These are phyloP conservation scores for Elsinoe arachidis DNA, from an alignment of 2,329 filamentous ascomycete species.

Conservation along the genomic window DNA sequence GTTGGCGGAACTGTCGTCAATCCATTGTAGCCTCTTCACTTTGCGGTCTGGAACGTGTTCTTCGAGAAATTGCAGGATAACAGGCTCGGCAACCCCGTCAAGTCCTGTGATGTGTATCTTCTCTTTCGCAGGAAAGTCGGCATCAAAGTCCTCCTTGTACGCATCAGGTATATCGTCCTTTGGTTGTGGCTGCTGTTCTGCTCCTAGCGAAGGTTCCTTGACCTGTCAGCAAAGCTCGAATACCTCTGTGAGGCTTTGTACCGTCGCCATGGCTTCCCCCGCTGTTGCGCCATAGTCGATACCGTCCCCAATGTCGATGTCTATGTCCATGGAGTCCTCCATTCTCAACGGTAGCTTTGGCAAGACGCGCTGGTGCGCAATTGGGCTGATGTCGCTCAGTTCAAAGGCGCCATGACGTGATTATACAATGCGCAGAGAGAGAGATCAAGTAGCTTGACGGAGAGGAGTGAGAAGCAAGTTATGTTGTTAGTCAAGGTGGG, in stretches of 20 bases:
- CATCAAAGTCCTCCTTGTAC: slow-evolving; percentile 23
- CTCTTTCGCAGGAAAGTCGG: slow-evolving; percentile 35
- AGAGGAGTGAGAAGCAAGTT: too few relatives aligned
- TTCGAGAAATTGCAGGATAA: slow-evolving; percentile 62
- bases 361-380: too few relatives aligned
- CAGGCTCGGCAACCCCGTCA: slow-evolving; percentile 68
- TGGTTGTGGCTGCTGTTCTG: slow-evolving; percentile 11
- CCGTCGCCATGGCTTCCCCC: slow-evolving; percentile 21
- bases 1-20: slow-evolving; percentile 87
- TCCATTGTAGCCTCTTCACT: slow-evolving; percentile 73
- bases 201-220: slow-evolving; percentile 18
- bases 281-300: slow-evolving; percentile 26
- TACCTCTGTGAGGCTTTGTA: background rate
- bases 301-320: slow-evolving; percentile 23
- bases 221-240: background rate
- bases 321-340: slow-evolving; percentile 28
- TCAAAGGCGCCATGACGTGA: too few relatives aligned
- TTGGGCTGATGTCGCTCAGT: too few relatives aligned
- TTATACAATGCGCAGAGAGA: too few relatives aligned
- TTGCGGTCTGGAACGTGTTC: slow-evolving; percentile 53
- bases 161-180: slow-evolving; percentile 22
- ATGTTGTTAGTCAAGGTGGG: background rate
- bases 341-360: slow-evolving; percentile 14
- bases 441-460: too few relatives aligned
- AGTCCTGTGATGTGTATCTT: slow-evolving; percentile 82